Base-by-base conservation (phyloP, 2,329 filamentous ascomycete species). In the Gnomoniopsis smithogilvyi region DNA sequence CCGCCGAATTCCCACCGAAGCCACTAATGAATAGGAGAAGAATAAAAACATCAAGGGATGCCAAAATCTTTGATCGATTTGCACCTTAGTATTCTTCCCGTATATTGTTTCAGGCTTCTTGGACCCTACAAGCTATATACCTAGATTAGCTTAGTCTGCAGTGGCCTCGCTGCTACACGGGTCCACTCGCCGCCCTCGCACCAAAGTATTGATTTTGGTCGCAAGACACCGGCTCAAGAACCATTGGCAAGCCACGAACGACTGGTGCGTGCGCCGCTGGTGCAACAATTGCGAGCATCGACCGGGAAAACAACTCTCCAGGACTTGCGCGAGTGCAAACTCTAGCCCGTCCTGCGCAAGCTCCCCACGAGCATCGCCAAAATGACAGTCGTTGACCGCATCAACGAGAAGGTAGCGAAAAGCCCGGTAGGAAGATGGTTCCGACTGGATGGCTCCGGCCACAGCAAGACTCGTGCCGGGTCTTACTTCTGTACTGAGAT, bases 401-500 rank as follows among this genome's bases (percentile, higher is more conserved):
- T 77, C 70, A 86, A 88, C 70, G 67, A 68, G 63, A 79, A 76
- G 61, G 81, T 92, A 65, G 90, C 89, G 62, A 76, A 75, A 63
- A 87, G 86, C 69, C 72, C 80, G 36, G 80, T 92, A 61, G 90
- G 90, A 63, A 78, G 80, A 65, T 90, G 87, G 78, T 96, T 96
- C 75, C 84, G 86, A 65, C 84, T 96, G 45, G 91, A 96, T 63
- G 90, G 90, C 64, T 92, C 84, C 43, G 91, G 91, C 67, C 90
- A 94, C 47, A 61, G 68, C 62, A 70, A 66, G 24, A 54, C 41
- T 61, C 85, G 90, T 55, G 88, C 90, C 69, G 87, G 87, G 22
- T 88, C 90, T 34, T 81, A 82, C 66, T 96, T 96, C 77, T 85
- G 91, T 67, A 96, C 91, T 51, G 92, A 96, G 75, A 79, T 96